Base-by-base conservation (phyloP, 2,329 filamentous ascomycete genomes). In the Scedosporium boydii region DNA sequence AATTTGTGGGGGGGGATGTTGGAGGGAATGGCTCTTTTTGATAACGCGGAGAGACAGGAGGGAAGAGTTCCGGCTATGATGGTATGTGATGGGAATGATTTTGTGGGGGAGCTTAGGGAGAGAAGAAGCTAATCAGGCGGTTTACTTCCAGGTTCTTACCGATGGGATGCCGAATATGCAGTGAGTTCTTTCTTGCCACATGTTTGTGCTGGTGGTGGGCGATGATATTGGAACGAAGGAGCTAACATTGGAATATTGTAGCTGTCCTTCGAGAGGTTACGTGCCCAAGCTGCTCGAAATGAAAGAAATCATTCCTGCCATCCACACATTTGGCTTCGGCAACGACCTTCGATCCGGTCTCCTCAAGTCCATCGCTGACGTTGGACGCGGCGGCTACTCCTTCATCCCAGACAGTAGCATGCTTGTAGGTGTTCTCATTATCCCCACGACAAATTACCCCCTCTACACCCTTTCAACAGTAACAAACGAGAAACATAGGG, bases 371-470 rank as follows among this genome's bases (percentile, higher is more conserved):
- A 82, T 87, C 57, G 79, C 84, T 1, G 83, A 87, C 67, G 72
- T 81, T 58, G 79, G 81, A 0, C 74, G 78, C 2, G 85, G 85
- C 1, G 83, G 79, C 68, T 87, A 84, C 63, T 74, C 82, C 7
- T 87, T 86, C 65, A 87, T 87, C 18, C 81, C 83, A 0, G 84
- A 87, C 61, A 78, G 82, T 0, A 81, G 83, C 63, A 86, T 87
- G 82, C 82, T 87, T 64, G 76, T 78, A 65, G 63, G 74, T 65
- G 27, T 44, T 29, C 2, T 51, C 12, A 29, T 9, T 27, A 64
- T 48, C 48, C 29, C 44, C 48, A 27, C n/a, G 21, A 57, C 3
- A 6, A 2, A 9, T 18, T n/a, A 26, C 21, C 41, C 23, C 16
- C 18, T 14, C 59, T 44, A 51, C 59, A 62, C 6, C 16, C 0